phyloP scores from a whole-genome alignment of 805 yeast species.

The Candida qinlingensis region DNA sequence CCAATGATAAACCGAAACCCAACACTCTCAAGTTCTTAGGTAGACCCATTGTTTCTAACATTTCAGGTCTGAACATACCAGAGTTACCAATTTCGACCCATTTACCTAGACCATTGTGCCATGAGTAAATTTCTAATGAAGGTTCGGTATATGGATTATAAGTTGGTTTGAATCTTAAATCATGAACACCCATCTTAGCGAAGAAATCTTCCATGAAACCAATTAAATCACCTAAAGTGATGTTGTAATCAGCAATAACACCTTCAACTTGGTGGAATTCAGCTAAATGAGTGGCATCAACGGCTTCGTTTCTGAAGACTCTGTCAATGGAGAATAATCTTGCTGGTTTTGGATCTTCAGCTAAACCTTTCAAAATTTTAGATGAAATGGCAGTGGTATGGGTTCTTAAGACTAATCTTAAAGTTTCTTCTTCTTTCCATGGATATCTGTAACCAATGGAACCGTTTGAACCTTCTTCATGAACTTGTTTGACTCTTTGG shows the following conservation, averaged over 20 bases:
- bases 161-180: slow-evolving; percentile 96
- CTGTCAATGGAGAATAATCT: slow-evolving; percentile 95
- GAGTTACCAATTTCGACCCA: slow-evolving; percentile 99
- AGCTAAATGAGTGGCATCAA: slow-evolving; percentile 98
- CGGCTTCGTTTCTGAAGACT: slow-evolving; percentile 99
- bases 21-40: slow-evolving; percentile 90
- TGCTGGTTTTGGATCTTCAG: slow-evolving; percentile 81
- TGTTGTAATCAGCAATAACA: slow-evolving; percentile 92
- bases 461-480: slow-evolving; percentile 85
- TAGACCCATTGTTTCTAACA: slow-evolving; percentile 97
- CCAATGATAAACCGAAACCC: slow-evolving; percentile 96
- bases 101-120: slow-evolving; percentile 88
- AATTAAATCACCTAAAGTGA: slow-evolving; percentile 92
- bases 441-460: slow-evolving; percentile 98
- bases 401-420: slow-evolving; percentile 89
- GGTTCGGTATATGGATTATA: slow-evolving; percentile 99
- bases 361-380: slow-evolving; percentile 78
- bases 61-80: slow-evolving; percentile 99
- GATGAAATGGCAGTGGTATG: slow-evolving; percentile 96
- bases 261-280: slow-evolving; percentile 99
- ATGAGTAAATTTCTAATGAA: slow-evolving; percentile 93
- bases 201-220: slow-evolving; percentile 98
- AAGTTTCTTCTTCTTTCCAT: slow-evolving; percentile 89
- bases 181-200: slow-evolving; percentile 93
- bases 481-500: slow-evolving; percentile 76